These are phyloP conservation scores for Tetrapisispora phaffii DNA, from an alignment of 805 yeast genomes.

Conservation along the genomic window DNA sequence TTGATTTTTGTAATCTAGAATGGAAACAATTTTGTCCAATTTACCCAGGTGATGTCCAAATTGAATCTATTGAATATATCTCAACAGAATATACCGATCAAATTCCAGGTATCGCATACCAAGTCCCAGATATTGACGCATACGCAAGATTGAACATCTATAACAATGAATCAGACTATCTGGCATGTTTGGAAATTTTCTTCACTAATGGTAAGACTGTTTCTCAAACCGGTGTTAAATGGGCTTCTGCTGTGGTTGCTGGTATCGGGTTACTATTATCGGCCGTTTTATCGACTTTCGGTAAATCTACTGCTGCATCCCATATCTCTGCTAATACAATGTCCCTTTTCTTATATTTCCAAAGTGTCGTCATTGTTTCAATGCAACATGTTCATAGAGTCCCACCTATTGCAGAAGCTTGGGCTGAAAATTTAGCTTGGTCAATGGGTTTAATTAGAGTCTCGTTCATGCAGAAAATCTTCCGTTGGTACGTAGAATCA, in stretches of 20 bases:
- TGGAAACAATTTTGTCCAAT: slow-evolving; percentile 91
- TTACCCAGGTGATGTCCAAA: slow-evolving; percentile 69
- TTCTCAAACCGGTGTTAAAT: slow-evolving; percentile 70
- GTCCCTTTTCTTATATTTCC: slow-evolving; percentile 80
- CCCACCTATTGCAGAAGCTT: slow-evolving; percentile 90
- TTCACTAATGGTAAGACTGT: slow-evolving; percentile 76
- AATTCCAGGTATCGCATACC: slow-evolving; percentile 80
- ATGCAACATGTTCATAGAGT: slow-evolving; percentile 80
- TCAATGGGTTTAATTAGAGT: slow-evolving; percentile 84
- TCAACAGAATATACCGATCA: slow-evolving; percentile 39
- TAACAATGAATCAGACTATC: slow-evolving; percentile 32
- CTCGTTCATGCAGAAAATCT: slow-evolving; percentile 72
- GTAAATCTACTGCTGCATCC: slow-evolving; percentile 84
- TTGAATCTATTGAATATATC: slow-evolving; percentile 61
- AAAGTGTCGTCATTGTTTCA: slow-evolving; percentile 71
- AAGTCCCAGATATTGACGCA: slow-evolving; percentile 83
- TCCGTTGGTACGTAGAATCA: slow-evolving; percentile 76
- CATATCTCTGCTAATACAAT: slow-evolving; percentile 86
- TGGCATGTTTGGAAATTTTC: slow-evolving; percentile 70
- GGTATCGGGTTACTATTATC: slow-evolving; percentile 76
- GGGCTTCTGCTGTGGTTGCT: slow-evolving; percentile 91
- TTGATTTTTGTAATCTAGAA: slow-evolving; percentile 53
- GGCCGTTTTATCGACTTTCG: slow-evolving; percentile 74
- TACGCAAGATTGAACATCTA: slow-evolving; percentile 50
- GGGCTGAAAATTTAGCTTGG: slow-evolving; percentile 93